These are phyloP conservation scores for Goffeauzyma gilvescens DNA, from an alignment of 768 basidiomycete genomes.

Conservation along the genomic window DNA sequence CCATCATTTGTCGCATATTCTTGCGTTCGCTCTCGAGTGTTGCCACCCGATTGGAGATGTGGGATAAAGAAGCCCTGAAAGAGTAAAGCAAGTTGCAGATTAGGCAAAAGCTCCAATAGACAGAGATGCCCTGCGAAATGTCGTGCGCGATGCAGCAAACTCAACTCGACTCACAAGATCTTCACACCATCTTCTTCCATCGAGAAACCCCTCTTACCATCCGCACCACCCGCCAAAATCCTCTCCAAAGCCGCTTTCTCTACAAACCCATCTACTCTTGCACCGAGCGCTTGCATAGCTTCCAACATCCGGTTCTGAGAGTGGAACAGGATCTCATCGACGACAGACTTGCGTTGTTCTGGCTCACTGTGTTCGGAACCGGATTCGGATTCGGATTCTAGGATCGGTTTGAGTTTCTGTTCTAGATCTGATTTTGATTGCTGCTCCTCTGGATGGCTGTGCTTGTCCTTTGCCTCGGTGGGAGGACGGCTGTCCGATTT, in stretches of 20 bases:
- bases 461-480: background rate
- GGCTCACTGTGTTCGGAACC: too few relatives aligned
- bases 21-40: slow-evolving; percentile 6
- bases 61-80: slow-evolving; percentile 1
- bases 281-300: slow-evolving; percentile 18
- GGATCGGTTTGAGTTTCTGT: too few relatives aligned
- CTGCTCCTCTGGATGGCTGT: background rate
- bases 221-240: background rate
- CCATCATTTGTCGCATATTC: slow-evolving; percentile 2
- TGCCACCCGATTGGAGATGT: slow-evolving; percentile 2
- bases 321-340: slow-evolving; percentile 28
- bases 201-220: background rate
- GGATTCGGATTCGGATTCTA: too few relatives aligned
- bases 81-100: background rate
- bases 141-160: background rate
- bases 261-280: slow-evolving; percentile 1
- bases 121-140: too few relatives aligned
- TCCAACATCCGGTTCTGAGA: slow-evolving; percentile 26
- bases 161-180: slow-evolving; percentile 1
- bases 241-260: background rate
- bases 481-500: background rate
- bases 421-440: background rate
- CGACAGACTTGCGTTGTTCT: slow-evolving; percentile 6
- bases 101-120: background rate
- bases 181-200: slow-evolving; percentile 5